Evolutionary conservation across 139 green algal genomes (phyloP), one percentile per base, ranked within the genome.

Genomic region (Chlorella vulgaris): DNA sequence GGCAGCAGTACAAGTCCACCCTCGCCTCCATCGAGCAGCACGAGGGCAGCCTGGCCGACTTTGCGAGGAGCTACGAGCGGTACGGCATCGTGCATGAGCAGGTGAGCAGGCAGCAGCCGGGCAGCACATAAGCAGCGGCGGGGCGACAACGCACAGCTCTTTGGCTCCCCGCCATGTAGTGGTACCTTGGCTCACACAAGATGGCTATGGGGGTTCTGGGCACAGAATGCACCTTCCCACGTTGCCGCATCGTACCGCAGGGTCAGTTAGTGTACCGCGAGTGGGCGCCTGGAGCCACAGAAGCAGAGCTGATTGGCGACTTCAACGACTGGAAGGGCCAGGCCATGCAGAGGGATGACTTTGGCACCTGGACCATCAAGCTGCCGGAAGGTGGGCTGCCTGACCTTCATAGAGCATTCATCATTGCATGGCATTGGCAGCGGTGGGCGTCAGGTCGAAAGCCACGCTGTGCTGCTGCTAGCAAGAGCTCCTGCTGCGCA

Each of bases 271-370:
- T 93, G 39, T 98, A 96, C 82, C 87, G 93, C 0, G 96, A 99
- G 86, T 99, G 96, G 96, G 88, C 87, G 4, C 96, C 96, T 0
- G 93, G 85, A 0, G 96, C 95, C 0, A 63, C 84, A n/a, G 88
- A 88, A 29, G 89, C 83, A 6, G 81, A 91, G 75, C 68, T 94
- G 8, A 91, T 92, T 31, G 96, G 95, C 13, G 96, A 98, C 83
- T 98, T 98, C 91, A 98, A 97, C 83, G 81, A 65, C 55, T 98
- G 95, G 96, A 62, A 93, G 75, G 90, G 85, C 2, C 85, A 81
- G 6, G 80, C 70, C 70, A 91, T 98, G 93, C 74, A 91, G 58
- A 83, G 86, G 13, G 93, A 97, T 83, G 71, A 94, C 50, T 98
- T 90, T 84, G 94, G 94, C 33, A 91, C 95, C 42, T 98, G 93